Percentiles rank a stretch among this genome's conserved stretches.
These are phyloP conservation scores for Avena sativa DNA, from an alignment of 176 grass and related monocot species.

Conservation along the genomic window DNA sequence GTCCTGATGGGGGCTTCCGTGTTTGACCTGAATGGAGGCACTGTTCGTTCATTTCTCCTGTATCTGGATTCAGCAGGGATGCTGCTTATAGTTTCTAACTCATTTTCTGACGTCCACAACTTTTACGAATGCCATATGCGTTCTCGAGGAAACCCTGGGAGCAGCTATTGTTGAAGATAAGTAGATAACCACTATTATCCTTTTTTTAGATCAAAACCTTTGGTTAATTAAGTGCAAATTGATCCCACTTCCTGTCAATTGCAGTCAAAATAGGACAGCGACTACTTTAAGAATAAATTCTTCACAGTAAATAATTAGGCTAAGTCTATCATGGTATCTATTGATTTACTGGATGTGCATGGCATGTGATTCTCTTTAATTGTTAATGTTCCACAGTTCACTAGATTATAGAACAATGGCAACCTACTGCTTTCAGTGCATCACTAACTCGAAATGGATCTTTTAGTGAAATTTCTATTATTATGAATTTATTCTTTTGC, in stretches of 20 bases:
- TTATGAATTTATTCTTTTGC: not conserved
- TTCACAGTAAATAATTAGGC: not conserved
- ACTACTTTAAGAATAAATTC: constrained; percentile 36
- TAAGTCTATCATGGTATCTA: constrained; percentile 14
- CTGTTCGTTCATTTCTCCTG: not conserved
- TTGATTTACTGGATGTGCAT: constrained; percentile 29
- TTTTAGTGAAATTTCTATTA: constrained; percentile 17
- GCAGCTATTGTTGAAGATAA: not conserved
- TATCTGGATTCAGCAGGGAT: constrained; percentile 1
- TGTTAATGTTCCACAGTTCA: not conserved
- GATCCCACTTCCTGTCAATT: constrained; percentile 2
- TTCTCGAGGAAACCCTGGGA: constrained; percentile 7
- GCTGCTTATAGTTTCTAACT: not conserved
- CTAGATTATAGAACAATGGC: constrained; percentile 6
- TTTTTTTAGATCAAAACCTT: not conserved
- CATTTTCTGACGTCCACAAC: not conserved
- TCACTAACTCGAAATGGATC: constrained; percentile 3
- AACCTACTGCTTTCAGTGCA: constrained; percentile 13
- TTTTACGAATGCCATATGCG: not conserved
- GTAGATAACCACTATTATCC: not conserved
- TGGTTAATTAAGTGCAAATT: constrained; percentile 21
- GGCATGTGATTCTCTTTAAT: constrained; percentile 14
- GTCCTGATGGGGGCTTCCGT: not conserved
- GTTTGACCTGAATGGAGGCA: constrained; percentile 27
- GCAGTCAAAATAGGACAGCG: not conserved